Conservation (phyloP, 352 stramenopile species). For the Globisporangium camurandrum region DNA sequence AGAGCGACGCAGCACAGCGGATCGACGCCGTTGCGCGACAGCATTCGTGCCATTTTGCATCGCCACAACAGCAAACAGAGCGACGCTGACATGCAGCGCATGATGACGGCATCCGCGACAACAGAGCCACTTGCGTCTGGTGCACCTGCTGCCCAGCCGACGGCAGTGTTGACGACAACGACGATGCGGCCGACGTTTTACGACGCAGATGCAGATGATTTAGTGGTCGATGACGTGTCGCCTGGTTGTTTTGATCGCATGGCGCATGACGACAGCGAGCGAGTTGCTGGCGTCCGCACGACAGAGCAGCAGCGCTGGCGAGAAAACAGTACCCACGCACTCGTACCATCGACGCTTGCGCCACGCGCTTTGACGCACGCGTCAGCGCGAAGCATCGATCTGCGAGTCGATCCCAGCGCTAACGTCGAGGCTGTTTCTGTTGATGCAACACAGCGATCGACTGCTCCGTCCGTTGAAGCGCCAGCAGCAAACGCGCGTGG, state of each 20-base stretch:
- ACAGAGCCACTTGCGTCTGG: too few species aligned
- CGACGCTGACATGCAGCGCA: background rate
- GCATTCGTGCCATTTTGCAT: background rate
- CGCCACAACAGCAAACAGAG: background rate
- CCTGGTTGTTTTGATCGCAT: conserved; percentile 49
- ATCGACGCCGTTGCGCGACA: background rate
- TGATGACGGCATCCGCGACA: too few species aligned
- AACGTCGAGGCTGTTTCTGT: too few species aligned
- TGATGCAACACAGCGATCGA: too few species aligned
- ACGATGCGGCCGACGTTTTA: conserved; percentile 25
- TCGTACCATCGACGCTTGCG: conserved; percentile 6
- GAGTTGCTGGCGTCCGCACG: too few species aligned
- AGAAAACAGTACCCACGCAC: too few species aligned
- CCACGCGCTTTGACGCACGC: conserved; percentile 10
- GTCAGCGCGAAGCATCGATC: too few species aligned
- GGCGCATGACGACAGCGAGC: background rate
- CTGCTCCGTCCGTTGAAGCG: too few species aligned
- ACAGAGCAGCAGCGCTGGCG: too few species aligned
- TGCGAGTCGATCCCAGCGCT: too few species aligned
- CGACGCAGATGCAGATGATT: conserved; percentile 35
- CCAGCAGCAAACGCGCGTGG: conserved; percentile 19
- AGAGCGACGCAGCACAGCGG: too few species aligned
- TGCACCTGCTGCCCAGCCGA: conserved; percentile 2
- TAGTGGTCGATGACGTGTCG: conserved; percentile 52
- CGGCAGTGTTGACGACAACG: background rate